phyloP scores from a whole-genome alignment of 1,284 basidiomycete species.

The Ceratobasidium sp. region DNA sequence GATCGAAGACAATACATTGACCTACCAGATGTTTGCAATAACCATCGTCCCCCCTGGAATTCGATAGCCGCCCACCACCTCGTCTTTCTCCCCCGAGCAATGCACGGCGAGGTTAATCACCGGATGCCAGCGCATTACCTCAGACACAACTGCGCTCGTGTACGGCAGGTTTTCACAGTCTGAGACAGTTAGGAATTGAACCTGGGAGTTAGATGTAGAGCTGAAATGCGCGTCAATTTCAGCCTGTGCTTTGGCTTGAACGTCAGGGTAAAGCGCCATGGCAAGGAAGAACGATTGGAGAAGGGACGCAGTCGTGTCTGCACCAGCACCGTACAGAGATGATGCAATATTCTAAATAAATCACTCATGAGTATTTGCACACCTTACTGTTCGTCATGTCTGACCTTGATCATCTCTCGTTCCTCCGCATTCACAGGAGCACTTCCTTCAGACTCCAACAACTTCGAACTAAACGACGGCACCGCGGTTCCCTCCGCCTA shows the following conservation, averaged over 20 bases:
- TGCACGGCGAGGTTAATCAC: slow-evolving; percentile 13
- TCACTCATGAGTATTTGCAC: not conserved
- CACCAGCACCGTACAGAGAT: slow-evolving; percentile 19
- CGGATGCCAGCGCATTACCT: slow-evolving; percentile 50
- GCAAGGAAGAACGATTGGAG: slow-evolving; percentile 50
- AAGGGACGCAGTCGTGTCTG: slow-evolving; percentile 46
- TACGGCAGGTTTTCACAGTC: slow-evolving; percentile 47
- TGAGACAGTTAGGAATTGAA: slow-evolving; percentile 46
- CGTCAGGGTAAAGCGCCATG: slow-evolving; percentile 54
- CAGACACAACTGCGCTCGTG: slow-evolving; percentile 48
- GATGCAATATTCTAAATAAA: slow-evolving; percentile 11
- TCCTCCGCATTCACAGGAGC: not conserved
- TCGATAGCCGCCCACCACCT: not conserved
- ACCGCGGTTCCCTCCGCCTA: slow-evolving; percentile 36
- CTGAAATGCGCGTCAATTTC: slow-evolving; percentile 52
- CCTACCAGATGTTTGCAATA: slow-evolving; percentile 31
- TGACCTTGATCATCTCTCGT: slow-evolving; percentile 27
- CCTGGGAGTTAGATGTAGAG: not conserved
- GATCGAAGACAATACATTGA: not conserved
- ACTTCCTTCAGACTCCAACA: slow-evolving; percentile 12
- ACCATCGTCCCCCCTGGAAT: slow-evolving; percentile 12
- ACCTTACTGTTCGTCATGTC: not conserved
- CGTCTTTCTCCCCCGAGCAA: not conserved
- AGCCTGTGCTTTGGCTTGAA: slow-evolving; percentile 53
- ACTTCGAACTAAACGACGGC: slow-evolving; percentile 34